A percentile compares a stretch with the other conserved stretches of the same genome.
phyloP scores from a whole-genome alignment of 345 rosid genomes.

The Arabis alpina region DNA sequence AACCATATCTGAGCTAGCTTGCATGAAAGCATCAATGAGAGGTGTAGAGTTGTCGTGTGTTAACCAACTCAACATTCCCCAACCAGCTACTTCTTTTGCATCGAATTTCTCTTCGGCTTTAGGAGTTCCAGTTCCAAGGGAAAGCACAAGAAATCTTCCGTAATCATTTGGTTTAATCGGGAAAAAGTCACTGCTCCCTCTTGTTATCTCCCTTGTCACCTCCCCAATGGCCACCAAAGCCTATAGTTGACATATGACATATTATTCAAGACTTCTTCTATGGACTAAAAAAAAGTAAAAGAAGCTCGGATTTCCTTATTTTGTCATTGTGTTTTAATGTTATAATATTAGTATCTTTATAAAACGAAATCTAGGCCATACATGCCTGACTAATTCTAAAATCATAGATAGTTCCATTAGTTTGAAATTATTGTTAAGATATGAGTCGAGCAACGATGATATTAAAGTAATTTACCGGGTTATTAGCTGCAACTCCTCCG shows the following conservation, averaged over 20 bases:
- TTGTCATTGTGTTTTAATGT: not conserved
- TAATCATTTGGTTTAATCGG: conserved; percentile 54
- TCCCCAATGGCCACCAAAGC: conserved; percentile 59
- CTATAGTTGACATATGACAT: conserved; percentile 32
- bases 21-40: conserved; percentile 56
- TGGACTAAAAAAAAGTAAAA: not conserved
- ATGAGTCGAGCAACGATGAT: not conserved
- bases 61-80: conserved; percentile 77
- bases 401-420: not conserved
- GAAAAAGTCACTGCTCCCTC: conserved; percentile 48
- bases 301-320: not conserved
- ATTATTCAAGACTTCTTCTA: not conserved
- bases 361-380: not conserved
- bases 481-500: conserved; percentile 83
- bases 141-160: conserved; percentile 55
- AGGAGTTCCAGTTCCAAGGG: conserved; percentile 61
- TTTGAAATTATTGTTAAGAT: not conserved
- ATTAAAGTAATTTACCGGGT: conserved; percentile 50
- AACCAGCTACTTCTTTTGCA: conserved; percentile 55
- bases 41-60: conserved; percentile 56
- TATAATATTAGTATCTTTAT: not conserved
- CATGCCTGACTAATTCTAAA: not conserved
- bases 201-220: conserved; percentile 53
- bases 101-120: conserved; percentile 47
- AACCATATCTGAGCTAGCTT: conserved; percentile 71